Conservation (phyloP, 768 basidiomycete genomes). For the Dioszegia crocea region DNA sequence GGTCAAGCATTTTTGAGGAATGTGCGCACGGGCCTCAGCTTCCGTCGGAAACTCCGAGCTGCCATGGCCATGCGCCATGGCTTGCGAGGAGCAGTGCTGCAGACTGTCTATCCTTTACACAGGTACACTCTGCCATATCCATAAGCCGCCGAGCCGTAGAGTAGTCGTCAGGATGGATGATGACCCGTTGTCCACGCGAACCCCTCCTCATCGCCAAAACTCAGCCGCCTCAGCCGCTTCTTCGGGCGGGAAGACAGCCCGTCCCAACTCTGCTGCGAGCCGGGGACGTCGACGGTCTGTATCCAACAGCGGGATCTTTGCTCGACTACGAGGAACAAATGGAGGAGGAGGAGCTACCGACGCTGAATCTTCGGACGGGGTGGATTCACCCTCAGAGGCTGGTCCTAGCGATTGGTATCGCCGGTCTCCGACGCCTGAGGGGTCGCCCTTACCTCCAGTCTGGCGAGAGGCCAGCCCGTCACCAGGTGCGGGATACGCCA, state of each 20-base stretch:
- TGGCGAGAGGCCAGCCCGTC: constrained; percentile 4
- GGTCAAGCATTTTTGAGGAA: too few species aligned
- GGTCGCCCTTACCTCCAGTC: not conserved
- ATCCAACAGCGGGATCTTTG: not conserved
- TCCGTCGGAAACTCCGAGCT: too few species aligned
- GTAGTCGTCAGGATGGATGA: not conserved
- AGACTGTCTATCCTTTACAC: too few species aligned
- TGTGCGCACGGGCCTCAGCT: not conserved
- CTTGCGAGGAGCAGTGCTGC: too few species aligned
- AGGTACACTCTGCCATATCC: too few species aligned
- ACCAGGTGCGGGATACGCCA: not conserved
- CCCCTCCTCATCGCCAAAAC: constrained; percentile 1
- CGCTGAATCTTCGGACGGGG: not conserved
- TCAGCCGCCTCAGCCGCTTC: constrained; percentile 3
- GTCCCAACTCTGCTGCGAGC: not conserved
- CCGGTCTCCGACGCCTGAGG: not conserved
- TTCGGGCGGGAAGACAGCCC: constrained; percentile 6
- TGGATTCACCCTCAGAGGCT: not conserved
- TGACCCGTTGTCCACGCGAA: not conserved
- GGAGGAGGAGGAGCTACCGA: too few species aligned
- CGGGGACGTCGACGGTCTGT: not conserved
- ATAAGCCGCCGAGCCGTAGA: not conserved
- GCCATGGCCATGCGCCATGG: too few species aligned
- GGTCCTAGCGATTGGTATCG: constrained; percentile 20
- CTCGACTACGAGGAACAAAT: not conserved